phyloP scores from a whole-genome alignment of 2,329 filamentous ascomycete genomes.

The Fusarium sp. region DNA sequence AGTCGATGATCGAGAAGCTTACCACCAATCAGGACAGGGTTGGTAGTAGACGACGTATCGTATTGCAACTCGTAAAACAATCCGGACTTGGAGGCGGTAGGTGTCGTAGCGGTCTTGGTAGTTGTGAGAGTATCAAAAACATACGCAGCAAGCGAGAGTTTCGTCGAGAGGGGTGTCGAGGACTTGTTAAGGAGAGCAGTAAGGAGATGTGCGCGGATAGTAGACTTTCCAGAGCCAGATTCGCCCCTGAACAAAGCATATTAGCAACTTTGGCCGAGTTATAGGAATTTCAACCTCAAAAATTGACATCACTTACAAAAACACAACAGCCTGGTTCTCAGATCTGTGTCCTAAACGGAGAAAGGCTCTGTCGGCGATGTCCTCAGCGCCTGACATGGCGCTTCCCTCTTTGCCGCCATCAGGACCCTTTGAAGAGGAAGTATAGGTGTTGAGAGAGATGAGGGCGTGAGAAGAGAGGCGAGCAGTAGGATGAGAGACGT shows the following conservation, averaged over 20 bases:
- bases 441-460: slow-evolving; percentile 95
- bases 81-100: slow-evolving; percentile 94
- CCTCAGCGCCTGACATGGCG: slow-evolving; percentile 92
- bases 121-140: slow-evolving; percentile 97
- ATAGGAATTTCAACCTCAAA: slow-evolving; percentile 6
- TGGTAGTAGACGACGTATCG: slow-evolving; percentile 87
- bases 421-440: slow-evolving; percentile 86
- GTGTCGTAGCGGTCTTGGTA: slow-evolving; percentile 95
- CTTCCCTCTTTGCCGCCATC: slow-evolving; percentile 94
- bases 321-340: slow-evolving; percentile 94
- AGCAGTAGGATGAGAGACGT: slow-evolving; percentile 90
- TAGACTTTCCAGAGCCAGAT: slow-evolving; percentile 96
- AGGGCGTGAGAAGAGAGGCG: slow-evolving; percentile 92
- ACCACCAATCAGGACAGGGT: slow-evolving; percentile 90
- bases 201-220: slow-evolving; percentile 89
- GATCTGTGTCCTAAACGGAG: slow-evolving; percentile 87
- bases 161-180: slow-evolving; percentile 92
- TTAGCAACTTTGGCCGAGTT: slow-evolving; percentile 39
- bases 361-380: slow-evolving; percentile 89
- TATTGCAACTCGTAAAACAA: slow-evolving; percentile 98
- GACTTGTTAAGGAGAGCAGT: slow-evolving; percentile 90
- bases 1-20: slow-evolving; percentile 95
- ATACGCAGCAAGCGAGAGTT: slow-evolving; percentile 93
- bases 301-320: slow-evolving; percentile 75
- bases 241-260: slow-evolving; percentile 77